Base-by-base conservation (phyloP, 805 yeast species). In the Zygoascus tannicola region DNA sequence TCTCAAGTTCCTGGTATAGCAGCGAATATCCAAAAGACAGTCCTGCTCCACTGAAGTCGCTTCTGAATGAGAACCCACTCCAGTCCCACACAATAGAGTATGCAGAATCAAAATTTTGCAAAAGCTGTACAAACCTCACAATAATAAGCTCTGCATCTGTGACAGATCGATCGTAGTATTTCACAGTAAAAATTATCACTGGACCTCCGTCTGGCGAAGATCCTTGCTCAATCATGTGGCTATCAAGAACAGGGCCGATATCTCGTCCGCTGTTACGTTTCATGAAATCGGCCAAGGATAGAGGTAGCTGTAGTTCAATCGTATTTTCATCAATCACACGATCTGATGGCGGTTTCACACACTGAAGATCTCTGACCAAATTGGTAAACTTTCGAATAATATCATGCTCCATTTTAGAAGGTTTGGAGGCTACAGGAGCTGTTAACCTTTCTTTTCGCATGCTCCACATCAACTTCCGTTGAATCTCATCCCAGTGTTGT, bases 201-300 rank as follows among this genome's bases (percentile, higher is more conserved):
- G 92, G 94, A 0, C 76, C 62, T 12, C 94, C 94, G 56, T 84
- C 94, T 32, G 73, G 68, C 32, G 81, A 76, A 14, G 81, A 75
- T 1, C 83, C 76, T 49, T 77, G 85, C 41, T 74, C 77, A 8
- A 83, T 69, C 32, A 80, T 64, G 0, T 70, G 65, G 12, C 62
- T 53, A 14, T 74, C 75, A 19, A 65, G 55, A 4, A 69, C 58
- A n/a, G 57, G 49, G 3, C 72, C 74, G 8, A 71, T 61, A 47
- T 79, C 78, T 47, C 73, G 71, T 38, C 74, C 65, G 0, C 85
- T 68, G 62, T 78, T 73, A 44, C 76, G 78, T 21, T 77, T 73
- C 85, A 86, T 80, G 51, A 83, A 83, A 45, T 85, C 94, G n/a
- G 28, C 35, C 26, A 43, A 22, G 5, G 45, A 46, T 22, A 26